Evolutionary conservation across 176 grass and related monocot genomes (phyloP), one percentile per base, ranked within the genome.

Genomic region (Oryza glumipatula): DNA sequence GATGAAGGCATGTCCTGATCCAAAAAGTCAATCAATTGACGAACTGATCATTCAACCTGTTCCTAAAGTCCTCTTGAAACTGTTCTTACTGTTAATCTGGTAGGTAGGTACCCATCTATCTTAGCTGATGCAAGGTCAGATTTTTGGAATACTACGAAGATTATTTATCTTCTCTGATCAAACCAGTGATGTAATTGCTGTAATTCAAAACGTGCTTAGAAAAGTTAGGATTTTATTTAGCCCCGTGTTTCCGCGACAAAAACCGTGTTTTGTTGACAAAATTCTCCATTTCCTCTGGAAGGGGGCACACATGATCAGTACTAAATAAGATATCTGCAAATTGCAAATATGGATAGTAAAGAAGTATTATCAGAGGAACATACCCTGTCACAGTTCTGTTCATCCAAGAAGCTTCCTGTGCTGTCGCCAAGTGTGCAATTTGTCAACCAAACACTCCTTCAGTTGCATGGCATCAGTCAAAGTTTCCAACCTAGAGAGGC

Each of bases 191-290:
- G 10, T 43, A 16, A 51, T 76, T 9, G 4, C 21, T 19, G 48
- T 12, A 80, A 61, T 80, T 76, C 32, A 63, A 12, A 71, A 44
- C 66, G 83, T 89, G 72, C 41, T 19, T 56, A 9, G 22, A 19
- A 45, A 41, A 44, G 17, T 6, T 13, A 2, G 6, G 19, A 10
- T 15, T 38, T 32, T 58, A 33, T 30, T 63, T 23, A 6, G 3
- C 44, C 9, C 51, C 5, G 10, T 12, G 10, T 68, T 68, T 68
- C 67, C 1, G 1, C 41, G 16, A n/a, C 1, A 24, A 73, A 54
- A 19, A 44, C 43, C 52, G 32, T 90, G 28, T 66, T 90, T 80
- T 79, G n/a, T 87, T 87, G 80, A 86, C 49, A 54, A 65, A 24
- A 33, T 4, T 11, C 12, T 11, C 56, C 60, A 22, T 17, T 28